A percentile compares a stretch with the other conserved stretches of the same genome.
These are phyloP conservation scores for Asterophora parasitica DNA, from an alignment of 768 basidiomycete species.

Conservation along the genomic window DNA sequence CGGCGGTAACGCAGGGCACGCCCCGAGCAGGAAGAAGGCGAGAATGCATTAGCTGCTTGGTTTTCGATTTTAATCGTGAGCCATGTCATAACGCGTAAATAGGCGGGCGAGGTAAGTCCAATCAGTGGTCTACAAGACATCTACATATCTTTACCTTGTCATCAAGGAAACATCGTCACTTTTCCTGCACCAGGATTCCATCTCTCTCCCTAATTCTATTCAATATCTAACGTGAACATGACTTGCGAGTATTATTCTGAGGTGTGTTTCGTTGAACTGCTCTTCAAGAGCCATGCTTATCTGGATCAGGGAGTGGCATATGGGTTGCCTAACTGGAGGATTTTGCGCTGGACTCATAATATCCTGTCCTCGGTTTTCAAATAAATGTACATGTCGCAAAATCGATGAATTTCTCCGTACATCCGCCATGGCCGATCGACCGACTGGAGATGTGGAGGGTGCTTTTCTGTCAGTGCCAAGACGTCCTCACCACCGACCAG, in stretches of 20 bases:
- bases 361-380: background rate
- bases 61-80: slow-evolving; percentile 6
- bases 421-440: no score
- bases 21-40: slow-evolving; percentile 53
- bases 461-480: no score
- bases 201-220: background rate
- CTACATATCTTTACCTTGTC: background rate
- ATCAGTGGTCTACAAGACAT: background rate
- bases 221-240: no score
- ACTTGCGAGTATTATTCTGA: no score
- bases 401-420: background rate
- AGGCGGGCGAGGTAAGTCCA: slow-evolving; percentile 9
- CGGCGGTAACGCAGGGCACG: slow-evolving; percentile 28
- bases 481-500: no score
- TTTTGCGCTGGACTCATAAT: no score
- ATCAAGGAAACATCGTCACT: background rate
- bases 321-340: background rate
- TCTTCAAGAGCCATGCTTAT: background rate
- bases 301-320: background rate
- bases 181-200: background rate
- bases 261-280: background rate
- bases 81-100: background rate
- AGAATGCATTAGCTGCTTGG: slow-evolving; percentile 38
- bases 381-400: background rate
- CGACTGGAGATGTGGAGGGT: no score